These are phyloP conservation scores for Yarrowia sp. DNA, from an alignment of 805 yeast species.

Conservation along the genomic window DNA sequence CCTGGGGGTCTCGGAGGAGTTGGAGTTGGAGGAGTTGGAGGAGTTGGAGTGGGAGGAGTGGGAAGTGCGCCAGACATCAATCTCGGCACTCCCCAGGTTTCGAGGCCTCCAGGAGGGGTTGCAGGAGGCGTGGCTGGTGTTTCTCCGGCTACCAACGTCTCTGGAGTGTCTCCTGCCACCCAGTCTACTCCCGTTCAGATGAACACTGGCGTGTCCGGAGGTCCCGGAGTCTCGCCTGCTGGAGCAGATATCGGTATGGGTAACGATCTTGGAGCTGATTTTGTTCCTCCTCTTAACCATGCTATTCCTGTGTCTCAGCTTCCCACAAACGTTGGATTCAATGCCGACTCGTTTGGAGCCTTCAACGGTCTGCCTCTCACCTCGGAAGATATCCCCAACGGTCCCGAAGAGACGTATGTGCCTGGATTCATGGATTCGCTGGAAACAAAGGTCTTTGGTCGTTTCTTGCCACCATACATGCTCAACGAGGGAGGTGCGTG, in stretches of 20 bases:
- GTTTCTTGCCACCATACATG: constrained; percentile 86
- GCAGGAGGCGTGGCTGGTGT: background rate
- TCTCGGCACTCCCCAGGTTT: background rate
- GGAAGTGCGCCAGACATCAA: constrained; percentile 3
- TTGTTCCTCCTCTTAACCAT: constrained; percentile 33
- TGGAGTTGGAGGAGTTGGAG: constrained; percentile 1
- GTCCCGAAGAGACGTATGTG: constrained; percentile 53
- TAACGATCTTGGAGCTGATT: constrained; percentile 3
- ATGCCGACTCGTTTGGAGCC: constrained; percentile 38
- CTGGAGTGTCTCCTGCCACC: constrained; percentile 2
- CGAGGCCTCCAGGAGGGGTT: background rate
- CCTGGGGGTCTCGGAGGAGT: background rate
- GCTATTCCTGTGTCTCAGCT: constrained; percentile 21
- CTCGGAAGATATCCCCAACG: constrained; percentile 42
- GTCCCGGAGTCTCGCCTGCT: background rate
- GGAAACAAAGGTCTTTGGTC: constrained; percentile 84
- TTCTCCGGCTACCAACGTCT: background rate
- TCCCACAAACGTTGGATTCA: constrained; percentile 41
- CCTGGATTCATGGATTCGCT: constrained; percentile 86
- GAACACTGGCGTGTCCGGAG: constrained; percentile 9
- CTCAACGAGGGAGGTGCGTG: constrained; percentile 46
- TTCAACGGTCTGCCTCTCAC: constrained; percentile 18
- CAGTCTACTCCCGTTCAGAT: constrained; percentile 4
- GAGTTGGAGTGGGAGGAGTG: background rate
- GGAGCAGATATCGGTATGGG: background rate